Conservation (phyloP, 73 alveolate genomes). For the Uronychia binucleata region DNA sequence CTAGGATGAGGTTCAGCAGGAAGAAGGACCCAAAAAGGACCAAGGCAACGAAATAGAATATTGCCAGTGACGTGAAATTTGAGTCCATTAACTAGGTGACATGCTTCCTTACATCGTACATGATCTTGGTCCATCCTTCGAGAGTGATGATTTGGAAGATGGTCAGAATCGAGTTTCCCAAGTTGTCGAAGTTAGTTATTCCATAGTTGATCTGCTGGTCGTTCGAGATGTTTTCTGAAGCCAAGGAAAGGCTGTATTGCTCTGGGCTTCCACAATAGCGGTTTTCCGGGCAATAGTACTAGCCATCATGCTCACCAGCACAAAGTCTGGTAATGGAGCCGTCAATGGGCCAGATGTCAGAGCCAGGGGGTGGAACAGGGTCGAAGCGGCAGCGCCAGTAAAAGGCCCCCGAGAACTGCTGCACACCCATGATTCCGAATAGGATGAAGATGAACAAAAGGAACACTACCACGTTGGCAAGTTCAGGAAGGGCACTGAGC, state of each 20-base stretch:
- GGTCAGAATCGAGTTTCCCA: constrained; percentile 40
- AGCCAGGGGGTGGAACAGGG: constrained; percentile 6
- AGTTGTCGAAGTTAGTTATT: constrained; percentile 50
- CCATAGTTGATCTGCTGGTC: constrained; percentile 41
- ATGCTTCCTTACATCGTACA: constrained; percentile 34
- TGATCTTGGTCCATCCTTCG: constrained; percentile 59
- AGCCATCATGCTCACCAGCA: constrained; percentile 8
- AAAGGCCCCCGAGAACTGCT: constrained; percentile 39
- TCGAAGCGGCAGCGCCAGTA: constrained; percentile 36
- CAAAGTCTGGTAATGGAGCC: constrained; percentile 12
- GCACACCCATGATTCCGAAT: constrained; percentile 55
- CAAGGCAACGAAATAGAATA: constrained; percentile 32
- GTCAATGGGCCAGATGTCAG: constrained; percentile 31
- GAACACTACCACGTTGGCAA: constrained; percentile 40
- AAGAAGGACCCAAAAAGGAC: constrained; percentile 30
- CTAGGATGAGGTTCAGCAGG: constrained; percentile 32
- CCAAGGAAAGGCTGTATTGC: constrained; percentile 16
- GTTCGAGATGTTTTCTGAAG: constrained; percentile 18
- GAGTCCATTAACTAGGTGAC: constrained; percentile 5
- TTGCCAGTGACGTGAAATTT: not conserved
- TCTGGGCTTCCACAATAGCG: constrained; percentile 21
- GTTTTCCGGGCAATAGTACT: constrained; percentile 14
- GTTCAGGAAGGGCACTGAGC: constrained; percentile 42
- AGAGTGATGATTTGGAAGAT: constrained; percentile 44
- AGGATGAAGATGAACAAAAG: constrained; percentile 43